Conservation (phyloP, 208 protist genomes). For the Naegleria fowleri region DNA sequence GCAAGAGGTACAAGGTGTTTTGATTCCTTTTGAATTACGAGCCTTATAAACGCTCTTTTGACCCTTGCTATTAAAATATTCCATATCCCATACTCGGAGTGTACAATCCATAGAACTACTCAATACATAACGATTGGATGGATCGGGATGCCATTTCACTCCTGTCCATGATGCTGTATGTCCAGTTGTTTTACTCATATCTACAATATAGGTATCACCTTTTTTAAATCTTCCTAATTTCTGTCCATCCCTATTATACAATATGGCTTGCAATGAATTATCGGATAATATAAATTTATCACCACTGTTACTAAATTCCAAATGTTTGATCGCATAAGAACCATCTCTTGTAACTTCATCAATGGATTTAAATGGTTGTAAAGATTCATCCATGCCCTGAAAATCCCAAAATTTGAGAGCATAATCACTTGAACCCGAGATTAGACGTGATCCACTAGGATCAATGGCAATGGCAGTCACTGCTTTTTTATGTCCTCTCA, state of each 20-base stretch:
- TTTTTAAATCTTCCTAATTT: constrained; percentile 2
- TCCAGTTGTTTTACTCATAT: constrained; percentile 25
- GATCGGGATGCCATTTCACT: constrained; percentile 26
- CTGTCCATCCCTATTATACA: constrained; percentile 15
- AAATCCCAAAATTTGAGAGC: constrained; percentile 33
- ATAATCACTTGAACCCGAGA: constrained; percentile 20
- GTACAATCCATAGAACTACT: constrained; percentile 19
- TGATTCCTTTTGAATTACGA: neutral
- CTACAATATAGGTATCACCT: constrained; percentile 26
- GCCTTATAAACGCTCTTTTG: neutral
- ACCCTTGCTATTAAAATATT: neutral
- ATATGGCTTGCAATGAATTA: neutral
- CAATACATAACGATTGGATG: neutral
- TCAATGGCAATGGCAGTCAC: constrained; percentile 17
- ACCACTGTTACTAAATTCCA: neutral
- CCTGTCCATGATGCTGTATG: constrained; percentile 2
- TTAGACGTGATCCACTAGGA: neutral
- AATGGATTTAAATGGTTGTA: constrained; percentile 8
- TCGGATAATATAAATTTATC: neutral
- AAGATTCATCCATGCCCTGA: constrained; percentile 25
- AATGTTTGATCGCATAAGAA: constrained; percentile 6
- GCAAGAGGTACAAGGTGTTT: neutral
- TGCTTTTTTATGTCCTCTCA: constrained; percentile 14
- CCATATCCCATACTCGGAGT: constrained; percentile 9
- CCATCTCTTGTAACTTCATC: neutral